Evolutionary conservation across 805 yeast species (phyloP), one percentile per base, ranked within the genome.

Genomic region (Komagataella ulmi): DNA sequence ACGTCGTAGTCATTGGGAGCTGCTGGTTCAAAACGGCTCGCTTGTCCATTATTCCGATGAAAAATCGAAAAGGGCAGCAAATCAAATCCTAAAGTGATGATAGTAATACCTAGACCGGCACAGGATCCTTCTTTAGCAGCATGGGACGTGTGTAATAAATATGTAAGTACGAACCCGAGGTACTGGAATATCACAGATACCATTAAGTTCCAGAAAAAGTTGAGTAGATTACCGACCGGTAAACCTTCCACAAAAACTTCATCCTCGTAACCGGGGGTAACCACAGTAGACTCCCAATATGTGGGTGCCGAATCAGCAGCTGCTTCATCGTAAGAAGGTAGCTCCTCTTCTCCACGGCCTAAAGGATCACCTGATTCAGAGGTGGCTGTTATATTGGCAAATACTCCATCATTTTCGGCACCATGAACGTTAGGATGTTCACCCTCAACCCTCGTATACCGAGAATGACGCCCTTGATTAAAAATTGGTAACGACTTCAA

Each of bases 91-190:
- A 82, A 80, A 51, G 83, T 79, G 50, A 91, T 71, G 56, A 93
- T 76, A 0, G 96, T 88, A 54, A 86, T 62, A 2, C 98, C 98
- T 53, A 93, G 69, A 0, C 99, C 99, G 17, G 91, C 85, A 55
- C 96, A 73, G 1, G 97, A 84, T 2, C 99, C 99, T 61, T 90
- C 90, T 63, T 88, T 88, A 3, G 97, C 96, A 4, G 98, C 97
- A 64, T 93, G 99, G 2, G 97, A 87, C 0, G 98, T 91, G 66
- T 93, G 98, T 51, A 93, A 72, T 47, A 91, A 70, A 63, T 90
- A 93, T 6, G 98, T 90, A 52, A 91, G 73, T 46, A 93, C 73
- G 67, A 93, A 93, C 3, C 99, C 99, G 36, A 91, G 84, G 64
- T 86, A 87, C 66, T 91, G 97, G 72, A 93, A 93, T 45, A 95